Base-by-base conservation (phyloP, 305 asterid genomes). In the Nicotiana rustica region DNA sequence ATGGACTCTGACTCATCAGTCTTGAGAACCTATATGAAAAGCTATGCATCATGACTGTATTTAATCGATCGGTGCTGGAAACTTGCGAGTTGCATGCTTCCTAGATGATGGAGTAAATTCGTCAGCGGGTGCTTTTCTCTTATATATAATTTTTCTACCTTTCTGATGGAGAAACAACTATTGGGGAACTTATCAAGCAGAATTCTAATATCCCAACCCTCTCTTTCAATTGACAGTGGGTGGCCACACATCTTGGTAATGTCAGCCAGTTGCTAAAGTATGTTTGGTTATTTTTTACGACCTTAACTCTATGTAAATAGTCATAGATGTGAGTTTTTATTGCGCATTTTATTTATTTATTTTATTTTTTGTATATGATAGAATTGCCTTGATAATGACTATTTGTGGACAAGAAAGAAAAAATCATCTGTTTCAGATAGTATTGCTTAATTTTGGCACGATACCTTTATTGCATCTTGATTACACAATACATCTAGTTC, bases 11-110 rank as follows among this genome's bases (percentile, higher is more conserved):
- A 9, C 29, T 49, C 65, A 52, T 75, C 25, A 29, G 47, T 52
- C 29, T 52, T 25, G 62, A 75, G 15, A 75, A 25, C 64, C 65
- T 49, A 8, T 75, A 52, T 49, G 41, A 71, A 25, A 47, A 52
- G 47, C 64, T 25, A 75, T 49, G 41, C 21, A 8, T 44, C 79
- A 25, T 75, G 25, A 19, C 78, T 71, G 6, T 75, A 49, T 75
- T 12, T 75, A 7, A 15, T 41, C 4, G 3, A 8, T 52, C 9
- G 52, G 41, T 14, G 44, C 9, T 29, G 64, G 79, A 49, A 75
- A 52, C 64, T 75, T 52, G 9, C 14, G 64, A 49, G 8, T 49
- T 15, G 0, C 15, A 1, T 17, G 64, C 14, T 49, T 14, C 25
- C 79, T 49, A 52, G 17, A 3, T 73, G 64, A 73, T 73, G 44